Conservation (phyloP, 2,329 filamentous ascomycete genomes). For the Fusarium poae region DNA sequence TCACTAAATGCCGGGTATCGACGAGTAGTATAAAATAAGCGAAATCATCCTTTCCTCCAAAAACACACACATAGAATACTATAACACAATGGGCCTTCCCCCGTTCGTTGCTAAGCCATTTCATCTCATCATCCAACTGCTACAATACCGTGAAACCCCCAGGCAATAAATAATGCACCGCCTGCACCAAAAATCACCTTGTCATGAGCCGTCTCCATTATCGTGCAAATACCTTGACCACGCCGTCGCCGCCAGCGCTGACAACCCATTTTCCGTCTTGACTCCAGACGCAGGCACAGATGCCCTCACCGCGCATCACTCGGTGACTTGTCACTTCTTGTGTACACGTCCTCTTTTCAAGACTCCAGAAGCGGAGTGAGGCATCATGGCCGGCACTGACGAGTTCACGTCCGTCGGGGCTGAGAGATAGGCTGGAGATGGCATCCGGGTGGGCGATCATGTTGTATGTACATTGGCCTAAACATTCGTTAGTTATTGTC, state of each 20-base stretch:
- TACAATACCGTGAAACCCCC: slow-evolving; percentile 14
- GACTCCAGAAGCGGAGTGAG: slow-evolving; percentile 94
- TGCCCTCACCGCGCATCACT: slow-evolving; percentile 94
- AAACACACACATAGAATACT: slow-evolving; percentile 33
- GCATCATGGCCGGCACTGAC: slow-evolving; percentile 97
- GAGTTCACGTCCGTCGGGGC: slow-evolving; percentile 91
- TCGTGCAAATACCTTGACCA: slow-evolving; percentile 88
- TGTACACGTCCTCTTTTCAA: slow-evolving; percentile 94
- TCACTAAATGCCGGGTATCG: slow-evolving; percentile 53
- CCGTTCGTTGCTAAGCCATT: slow-evolving; percentile 26
- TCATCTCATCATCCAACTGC: slow-evolving; percentile 34
- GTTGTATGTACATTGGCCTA: slow-evolving; percentile 98
- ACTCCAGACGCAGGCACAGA: slow-evolving; percentile 95
- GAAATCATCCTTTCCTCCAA: slow-evolving; percentile 34
- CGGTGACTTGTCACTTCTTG: slow-evolving; percentile 95
- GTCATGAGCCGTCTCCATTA: slow-evolving; percentile 30
- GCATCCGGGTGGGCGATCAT: slow-evolving; percentile 97
- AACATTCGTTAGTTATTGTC: slow-evolving; percentile 20
- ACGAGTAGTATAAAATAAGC: slow-evolving; percentile 49
- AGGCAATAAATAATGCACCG: slow-evolving; percentile 39
- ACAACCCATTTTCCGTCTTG: slow-evolving; percentile 95
- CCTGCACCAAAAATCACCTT: slow-evolving; percentile 10
- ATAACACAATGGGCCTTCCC: slow-evolving; percentile 30
- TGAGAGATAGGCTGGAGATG: slow-evolving; percentile 91
- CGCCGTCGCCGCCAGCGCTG: slow-evolving; percentile 92